Conservation (phyloP, 169 alveolate genomes). For the Cryptosporidium baileyi region DNA sequence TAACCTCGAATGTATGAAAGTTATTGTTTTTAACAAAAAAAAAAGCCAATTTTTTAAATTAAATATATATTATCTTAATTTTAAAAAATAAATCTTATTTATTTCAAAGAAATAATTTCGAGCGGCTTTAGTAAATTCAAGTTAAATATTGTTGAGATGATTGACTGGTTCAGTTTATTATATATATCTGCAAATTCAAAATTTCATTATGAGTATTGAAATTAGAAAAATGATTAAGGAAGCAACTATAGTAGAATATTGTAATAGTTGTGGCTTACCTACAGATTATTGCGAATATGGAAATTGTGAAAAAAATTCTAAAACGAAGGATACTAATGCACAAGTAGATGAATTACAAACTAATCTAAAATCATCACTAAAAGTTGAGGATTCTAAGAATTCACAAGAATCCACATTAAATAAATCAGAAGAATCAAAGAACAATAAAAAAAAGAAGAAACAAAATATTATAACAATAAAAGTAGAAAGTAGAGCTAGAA, state of each 20-base stretch:
- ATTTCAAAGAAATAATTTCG: too few relatives aligned
- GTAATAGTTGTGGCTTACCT: slow-evolving; percentile 83
- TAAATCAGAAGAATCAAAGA: slow-evolving; percentile 1
- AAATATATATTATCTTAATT: too few relatives aligned
- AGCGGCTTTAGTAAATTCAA: too few relatives aligned
- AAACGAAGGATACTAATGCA: slow-evolving; percentile 63
- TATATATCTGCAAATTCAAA: too few relatives aligned
- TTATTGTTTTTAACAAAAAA: too few relatives aligned
- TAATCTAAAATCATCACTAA: background rate
- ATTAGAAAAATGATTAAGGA: slow-evolving; percentile 11
- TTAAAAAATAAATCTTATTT: too few relatives aligned
- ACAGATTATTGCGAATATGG: slow-evolving; percentile 88
- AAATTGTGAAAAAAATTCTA: slow-evolving; percentile 77
- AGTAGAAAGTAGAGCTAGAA: slow-evolving; percentile 80
- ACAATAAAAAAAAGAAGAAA: background rate
- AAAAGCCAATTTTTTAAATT: too few relatives aligned
- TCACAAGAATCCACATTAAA: slow-evolving; percentile 36
- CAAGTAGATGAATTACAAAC: background rate
- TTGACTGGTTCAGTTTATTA: too few relatives aligned
- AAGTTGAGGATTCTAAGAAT: slow-evolving; percentile 5
- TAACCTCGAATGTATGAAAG: too few relatives aligned
- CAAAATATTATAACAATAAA: slow-evolving; percentile 77
- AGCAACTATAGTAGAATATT: slow-evolving; percentile 67
- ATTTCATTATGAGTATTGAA: too few relatives aligned
- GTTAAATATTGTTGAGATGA: too few relatives aligned